Evolutionary conservation across 169 alveolate genomes (phyloP), one percentile per base, ranked within the genome.

Genomic region (Eimeria maxima): DNA sequence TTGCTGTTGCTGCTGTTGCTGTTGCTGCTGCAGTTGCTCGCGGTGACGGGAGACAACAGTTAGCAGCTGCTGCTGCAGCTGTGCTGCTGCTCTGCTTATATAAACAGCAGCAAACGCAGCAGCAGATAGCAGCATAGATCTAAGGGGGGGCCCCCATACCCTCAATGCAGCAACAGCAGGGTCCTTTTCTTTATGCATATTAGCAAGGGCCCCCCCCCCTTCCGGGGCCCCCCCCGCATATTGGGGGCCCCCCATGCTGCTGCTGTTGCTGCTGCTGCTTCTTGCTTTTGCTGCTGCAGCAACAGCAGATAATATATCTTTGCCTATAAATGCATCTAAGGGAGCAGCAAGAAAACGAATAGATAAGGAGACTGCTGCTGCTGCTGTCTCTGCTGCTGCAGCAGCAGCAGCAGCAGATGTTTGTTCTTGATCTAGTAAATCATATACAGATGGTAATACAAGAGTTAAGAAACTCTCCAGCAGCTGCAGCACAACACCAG

Each of bases 51-150:
- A 18, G 16, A 33, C 44, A 24, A 50, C 47, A 20, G 45, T 16
- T 14, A 47, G 71, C 33, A 80, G 90, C 38, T 80, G 90, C 90
- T 47, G 71, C 90, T 80, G 90, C 14, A 5, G 24, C 71, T 80
- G 50, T n/a, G 90, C 90, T 50, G 90, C 90, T 5, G 90, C 22
- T 27, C 10, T n/a, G 45, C 73, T 33, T 3, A 78, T 38, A 78
- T 50, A 50, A 11, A 50, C 57, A 50, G 57, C 57, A 50, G 57
- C 57, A 50, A 11, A 5, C 5, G 57, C 88, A 44, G 88, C 88
- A 45, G 63, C 65, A 18, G 88, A 78, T 10, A 78, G 88, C 88
- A 78, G 88, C 67, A 57, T 65, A 78, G 88, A 50, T 7, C 88
- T 60, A 14, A 78, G 88, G 20, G 88, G 63, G 45, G 88, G 88